Evolutionary conservation across 2,329 filamentous ascomycete species (phyloP).

Genomic region (Aspergillus sp.): DNA sequence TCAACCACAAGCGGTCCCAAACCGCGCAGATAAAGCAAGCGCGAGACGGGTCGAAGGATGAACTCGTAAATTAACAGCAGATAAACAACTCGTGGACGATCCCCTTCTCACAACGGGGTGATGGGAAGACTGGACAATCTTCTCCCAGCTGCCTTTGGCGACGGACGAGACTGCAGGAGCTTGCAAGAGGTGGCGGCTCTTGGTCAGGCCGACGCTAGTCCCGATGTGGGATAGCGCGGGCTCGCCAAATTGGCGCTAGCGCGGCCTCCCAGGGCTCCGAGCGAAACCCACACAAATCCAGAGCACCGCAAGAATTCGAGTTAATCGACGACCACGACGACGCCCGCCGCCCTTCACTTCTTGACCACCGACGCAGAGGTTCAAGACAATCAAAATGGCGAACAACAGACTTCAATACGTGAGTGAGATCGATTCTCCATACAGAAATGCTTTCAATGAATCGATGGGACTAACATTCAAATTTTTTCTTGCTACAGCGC

Average conservation of each 20-base stretch:
- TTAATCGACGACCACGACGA: conserved; percentile 43
- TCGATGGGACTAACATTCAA: not conserved
- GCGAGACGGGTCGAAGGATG: not conserved
- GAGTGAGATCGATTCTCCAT: conserved; percentile 21
- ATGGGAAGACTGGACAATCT: not conserved
- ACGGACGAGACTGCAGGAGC: conserved; percentile 23
- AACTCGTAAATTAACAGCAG: not conserved
- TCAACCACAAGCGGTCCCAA: not conserved
- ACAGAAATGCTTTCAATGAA: not conserved
- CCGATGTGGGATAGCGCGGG: conserved; percentile 24
- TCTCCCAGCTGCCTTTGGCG: conserved; percentile 13
- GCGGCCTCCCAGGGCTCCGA: conserved; percentile 36
- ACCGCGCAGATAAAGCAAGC: not conserved
- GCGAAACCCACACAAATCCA: conserved; percentile 46
- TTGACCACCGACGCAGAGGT: conserved; percentile 41
- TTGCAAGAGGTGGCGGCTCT: conserved; percentile 36
- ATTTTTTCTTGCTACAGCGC: conserved; percentile 49
- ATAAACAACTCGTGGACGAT: not conserved
- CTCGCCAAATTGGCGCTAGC: conserved; percentile 39
- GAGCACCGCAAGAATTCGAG: conserved; percentile 35
- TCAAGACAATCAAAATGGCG: conserved; percentile 50
- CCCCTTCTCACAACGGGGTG: conserved; percentile 6
- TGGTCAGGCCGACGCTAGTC: conserved; percentile 20
- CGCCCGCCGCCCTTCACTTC: conserved; percentile 34
- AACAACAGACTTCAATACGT: conserved; percentile 53